Percentiles rank a stretch among this genome's conserved stretches.
These are phyloP conservation scores for Hypholoma fasciculare DNA, from an alignment of 768 basidiomycete genomes.

Conservation along the genomic window DNA sequence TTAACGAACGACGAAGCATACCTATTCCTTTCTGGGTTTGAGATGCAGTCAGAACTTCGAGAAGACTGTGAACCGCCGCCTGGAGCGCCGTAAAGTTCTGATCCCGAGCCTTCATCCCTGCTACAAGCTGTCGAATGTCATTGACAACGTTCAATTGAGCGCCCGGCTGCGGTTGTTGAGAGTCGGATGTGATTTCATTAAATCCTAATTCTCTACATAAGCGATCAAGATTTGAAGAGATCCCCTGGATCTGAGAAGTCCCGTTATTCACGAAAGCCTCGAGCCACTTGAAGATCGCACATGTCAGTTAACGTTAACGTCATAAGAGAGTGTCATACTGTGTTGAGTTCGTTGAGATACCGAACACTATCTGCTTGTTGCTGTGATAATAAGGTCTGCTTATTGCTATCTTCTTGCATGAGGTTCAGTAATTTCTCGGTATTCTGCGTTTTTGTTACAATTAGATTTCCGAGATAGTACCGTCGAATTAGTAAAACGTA, in stretches of 20 bases:
- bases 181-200: constrained; percentile 1
- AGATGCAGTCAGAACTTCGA: constrained; percentile 26
- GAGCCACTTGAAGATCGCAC: constrained; percentile 63
- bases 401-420: constrained; percentile 47
- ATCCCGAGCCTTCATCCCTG: constrained; percentile 33
- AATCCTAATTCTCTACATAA: constrained; percentile 56
- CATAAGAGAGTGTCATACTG: constrained; percentile 35
- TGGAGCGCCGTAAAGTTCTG: constrained; percentile 37
- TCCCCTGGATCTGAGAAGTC: constrained; percentile 66
- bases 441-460: constrained; percentile 19
- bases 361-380: constrained; percentile 76
- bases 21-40: constrained; percentile 23
- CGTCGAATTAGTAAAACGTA: not conserved
- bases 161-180: constrained; percentile 4
- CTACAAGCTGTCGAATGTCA: constrained; percentile 37
- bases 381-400: constrained; percentile 49
- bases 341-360: constrained; percentile 78
- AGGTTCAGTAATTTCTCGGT: constrained; percentile 46
- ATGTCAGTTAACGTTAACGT: not conserved
- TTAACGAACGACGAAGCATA: constrained; percentile 5
- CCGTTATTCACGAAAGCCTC: constrained; percentile 80
- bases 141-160: constrained; percentile 25
- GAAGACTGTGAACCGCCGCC: constrained; percentile 37
- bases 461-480: not conserved
- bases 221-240: constrained; percentile 60